Conservation (phyloP, 164 flowering plant species). For the Nymphaea colorata region DNA sequence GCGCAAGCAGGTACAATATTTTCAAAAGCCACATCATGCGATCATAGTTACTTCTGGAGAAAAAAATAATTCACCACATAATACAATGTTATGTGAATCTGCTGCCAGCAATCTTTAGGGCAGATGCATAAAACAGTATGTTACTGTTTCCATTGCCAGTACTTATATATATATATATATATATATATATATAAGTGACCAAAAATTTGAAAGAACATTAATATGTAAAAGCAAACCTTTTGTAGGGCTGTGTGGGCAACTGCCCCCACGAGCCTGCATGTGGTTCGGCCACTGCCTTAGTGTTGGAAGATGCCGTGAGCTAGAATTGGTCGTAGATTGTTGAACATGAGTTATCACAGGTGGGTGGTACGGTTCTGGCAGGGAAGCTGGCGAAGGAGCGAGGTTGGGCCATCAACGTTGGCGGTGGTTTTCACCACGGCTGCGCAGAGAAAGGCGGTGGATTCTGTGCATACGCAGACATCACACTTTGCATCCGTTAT, state of each 20-base stretch:
- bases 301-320: too few species aligned
- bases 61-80: neutral
- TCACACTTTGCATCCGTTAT: constrained; percentile 74
- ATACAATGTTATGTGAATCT: neutral
- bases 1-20: constrained; percentile 63
- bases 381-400: constrained; percentile 88
- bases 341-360: constrained; percentile 28
- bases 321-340: neutral
- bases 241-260: too few species aligned
- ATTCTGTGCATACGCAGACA: constrained; percentile 93
- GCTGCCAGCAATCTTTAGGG: neutral
- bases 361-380: constrained; percentile 89
- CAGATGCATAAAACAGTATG: neutral
- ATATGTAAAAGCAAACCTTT: too few species aligned
- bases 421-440: constrained; percentile 99
- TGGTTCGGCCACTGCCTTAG: too few species aligned
- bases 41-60: neutral
- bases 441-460: constrained; percentile 82
- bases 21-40: constrained; percentile 1
- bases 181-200: too few species aligned
- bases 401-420: constrained; percentile 96
- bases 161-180: neutral
- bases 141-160: too few species aligned
- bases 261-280: too few species aligned
- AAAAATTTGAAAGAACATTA: too few species aligned